Evolutionary conservation across 352 stramenopile genomes (phyloP).

Genomic region (Phytophthora boehmeriae): DNA sequence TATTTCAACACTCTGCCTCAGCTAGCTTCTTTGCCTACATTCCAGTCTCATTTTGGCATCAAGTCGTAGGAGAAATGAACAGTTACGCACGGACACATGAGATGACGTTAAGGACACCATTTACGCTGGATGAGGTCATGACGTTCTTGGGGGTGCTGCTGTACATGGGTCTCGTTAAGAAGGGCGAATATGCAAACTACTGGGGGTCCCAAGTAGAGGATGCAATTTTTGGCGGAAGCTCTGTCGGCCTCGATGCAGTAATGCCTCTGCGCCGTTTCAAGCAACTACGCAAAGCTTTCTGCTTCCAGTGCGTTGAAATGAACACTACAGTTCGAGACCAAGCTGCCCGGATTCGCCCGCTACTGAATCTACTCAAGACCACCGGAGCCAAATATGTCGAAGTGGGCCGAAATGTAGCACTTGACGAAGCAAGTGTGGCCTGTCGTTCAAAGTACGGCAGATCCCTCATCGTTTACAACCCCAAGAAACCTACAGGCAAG

Average conservation of each 20-base stretch:
- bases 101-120: not conserved
- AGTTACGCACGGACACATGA: slow-evolving; percentile 7
- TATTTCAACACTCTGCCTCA: not conserved
- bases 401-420: slow-evolving; percentile 3
- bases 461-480: slow-evolving; percentile 13
- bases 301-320: too few relatives aligned
- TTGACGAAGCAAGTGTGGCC: too few relatives aligned
- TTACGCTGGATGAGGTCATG: slow-evolving; percentile 14
- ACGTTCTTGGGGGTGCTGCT: slow-evolving; percentile 17
- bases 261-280: slow-evolving; percentile 12
- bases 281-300: slow-evolving; percentile 9
- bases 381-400: slow-evolving; percentile 7
- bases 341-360: slow-evolving; percentile 11
- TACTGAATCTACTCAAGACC: slow-evolving; percentile 11
- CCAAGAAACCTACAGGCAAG: slow-evolving; percentile 14
- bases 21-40: not conserved
- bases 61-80: slow-evolving; percentile 12
- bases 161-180: slow-evolving; percentile 14
- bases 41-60: slow-evolving; percentile 5
- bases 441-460: slow-evolving; percentile 6
- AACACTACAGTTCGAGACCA: too few relatives aligned
- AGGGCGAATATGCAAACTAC: slow-evolving; percentile 17
- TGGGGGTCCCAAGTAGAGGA: slow-evolving; percentile 8
- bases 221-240: slow-evolving; percentile 10
- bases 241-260: slow-evolving; percentile 3